A percentile compares a stretch with the other conserved stretches of the same genome.
phyloP scores from a whole-genome alignment of 2,329 filamentous ascomycete species.

The Fusarium sp. region DNA sequence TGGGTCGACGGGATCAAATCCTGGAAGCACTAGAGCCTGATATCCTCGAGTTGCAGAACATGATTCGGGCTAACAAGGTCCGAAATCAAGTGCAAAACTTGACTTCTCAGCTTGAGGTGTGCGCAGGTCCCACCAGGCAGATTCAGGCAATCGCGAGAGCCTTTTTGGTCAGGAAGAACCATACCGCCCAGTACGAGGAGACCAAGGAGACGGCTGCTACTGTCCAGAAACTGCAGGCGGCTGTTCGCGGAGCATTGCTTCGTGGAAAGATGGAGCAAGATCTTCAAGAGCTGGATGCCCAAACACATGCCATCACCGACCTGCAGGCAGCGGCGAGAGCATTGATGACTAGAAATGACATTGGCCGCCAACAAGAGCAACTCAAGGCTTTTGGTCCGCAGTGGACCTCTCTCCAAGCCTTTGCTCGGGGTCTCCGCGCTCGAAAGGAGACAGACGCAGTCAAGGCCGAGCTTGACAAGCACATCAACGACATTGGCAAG shows the following conservation, averaged over 20 bases:
- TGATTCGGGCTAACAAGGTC: conserved; percentile 77
- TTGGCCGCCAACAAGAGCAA: conserved; percentile 62
- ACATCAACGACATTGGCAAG: conserved; percentile 56
- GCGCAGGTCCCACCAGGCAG: conserved; percentile 71
- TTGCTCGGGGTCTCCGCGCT: conserved; percentile 60
- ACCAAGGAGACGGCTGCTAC: conserved; percentile 63
- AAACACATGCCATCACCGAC: conserved; percentile 62
- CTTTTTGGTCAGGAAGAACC: conserved; percentile 70
- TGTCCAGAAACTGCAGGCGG: conserved; percentile 72
- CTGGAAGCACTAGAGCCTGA: conserved; percentile 78
- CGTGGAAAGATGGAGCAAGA: conserved; percentile 68
- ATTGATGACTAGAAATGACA: conserved; percentile 66
- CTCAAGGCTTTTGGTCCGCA: conserved; percentile 62
- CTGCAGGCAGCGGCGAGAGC: conserved; percentile 77
- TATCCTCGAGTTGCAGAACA: conserved; percentile 83
- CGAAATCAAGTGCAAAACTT: conserved; percentile 68
- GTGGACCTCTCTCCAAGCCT: conserved; percentile 60
- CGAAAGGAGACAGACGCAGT: conserved; percentile 58
- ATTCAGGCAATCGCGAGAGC: conserved; percentile 76
- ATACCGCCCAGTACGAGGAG: conserved; percentile 67
- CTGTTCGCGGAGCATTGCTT: conserved; percentile 74
- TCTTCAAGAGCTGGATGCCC: conserved; percentile 62
- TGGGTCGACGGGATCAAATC: conserved; percentile 71
- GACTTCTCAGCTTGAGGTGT: conserved; percentile 70
- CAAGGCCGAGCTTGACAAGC: conserved; percentile 61